Conservation (phyloP, 2,329 filamentous ascomycete genomes). For the Cryoendolithus antarcticus region DNA sequence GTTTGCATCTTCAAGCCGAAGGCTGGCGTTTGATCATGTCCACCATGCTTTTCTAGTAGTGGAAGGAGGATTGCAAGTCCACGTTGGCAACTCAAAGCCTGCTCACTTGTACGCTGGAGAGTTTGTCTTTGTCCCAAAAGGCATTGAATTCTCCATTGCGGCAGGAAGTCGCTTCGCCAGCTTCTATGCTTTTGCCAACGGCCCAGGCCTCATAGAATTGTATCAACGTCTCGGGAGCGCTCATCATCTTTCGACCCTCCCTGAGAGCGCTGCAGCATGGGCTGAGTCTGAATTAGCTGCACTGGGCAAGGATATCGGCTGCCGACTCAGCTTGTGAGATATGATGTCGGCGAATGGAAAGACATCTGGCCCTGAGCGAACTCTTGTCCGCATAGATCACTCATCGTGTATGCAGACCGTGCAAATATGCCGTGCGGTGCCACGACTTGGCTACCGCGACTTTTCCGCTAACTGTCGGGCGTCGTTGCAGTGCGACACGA, state of each 20-base stretch:
- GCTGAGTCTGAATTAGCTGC: background rate
- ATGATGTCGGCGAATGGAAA: too few relatives aligned
- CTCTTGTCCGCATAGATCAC: too few relatives aligned
- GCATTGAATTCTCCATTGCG: slow-evolving; percentile 32
- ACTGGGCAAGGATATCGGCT: background rate
- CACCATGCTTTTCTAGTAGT: slow-evolving; percentile 42
- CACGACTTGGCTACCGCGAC: too few relatives aligned
- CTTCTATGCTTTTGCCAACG: slow-evolving; percentile 37
- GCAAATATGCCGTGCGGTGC: too few relatives aligned
- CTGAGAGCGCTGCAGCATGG: slow-evolving; percentile 9
- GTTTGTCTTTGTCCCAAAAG: slow-evolving; percentile 37
- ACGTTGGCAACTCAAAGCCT: slow-evolving; percentile 25
- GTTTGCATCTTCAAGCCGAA: slow-evolving; percentile 18
- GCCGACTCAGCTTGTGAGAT: too few relatives aligned
- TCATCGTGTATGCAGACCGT: too few relatives aligned
- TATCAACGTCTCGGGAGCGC: slow-evolving; percentile 23
- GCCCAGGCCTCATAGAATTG: slow-evolving; percentile 35
- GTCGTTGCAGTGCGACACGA: too few relatives aligned
- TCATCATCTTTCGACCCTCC: slow-evolving; percentile 12
- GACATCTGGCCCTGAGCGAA: too few relatives aligned
- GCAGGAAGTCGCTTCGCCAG: slow-evolving; percentile 37
- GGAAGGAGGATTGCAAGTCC: slow-evolving; percentile 35
- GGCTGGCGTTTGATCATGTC: slow-evolving; percentile 33
- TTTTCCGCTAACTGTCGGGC: too few relatives aligned
- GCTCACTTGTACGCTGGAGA: slow-evolving; percentile 34